phyloP scores from a whole-genome alignment of 441 rosid genomes.

The Corymbia calophylla region DNA sequence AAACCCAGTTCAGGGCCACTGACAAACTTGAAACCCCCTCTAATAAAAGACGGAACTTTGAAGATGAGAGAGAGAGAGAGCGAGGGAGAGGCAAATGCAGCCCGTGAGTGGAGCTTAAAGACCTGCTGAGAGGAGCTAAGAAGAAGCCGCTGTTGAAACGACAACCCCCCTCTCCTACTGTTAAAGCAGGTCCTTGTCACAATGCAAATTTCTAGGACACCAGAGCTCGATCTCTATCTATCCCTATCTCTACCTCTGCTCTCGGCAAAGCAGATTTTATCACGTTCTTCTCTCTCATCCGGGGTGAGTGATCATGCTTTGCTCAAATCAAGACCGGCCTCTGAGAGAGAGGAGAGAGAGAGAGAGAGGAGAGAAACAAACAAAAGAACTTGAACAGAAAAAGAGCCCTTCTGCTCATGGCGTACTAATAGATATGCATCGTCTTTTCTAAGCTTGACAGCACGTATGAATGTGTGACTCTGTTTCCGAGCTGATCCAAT shows the following conservation, averaged over 20 bases:
- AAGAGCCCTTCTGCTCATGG: not conserved
- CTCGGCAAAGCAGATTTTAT: not conserved
- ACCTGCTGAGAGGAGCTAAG: not conserved
- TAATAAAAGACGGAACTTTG: not conserved
- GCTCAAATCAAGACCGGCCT: not conserved
- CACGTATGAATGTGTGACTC: not conserved
- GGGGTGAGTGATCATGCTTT: not conserved
- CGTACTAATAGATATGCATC: not conserved
- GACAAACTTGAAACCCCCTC: conserved; percentile 13
- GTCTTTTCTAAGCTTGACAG: not conserved
- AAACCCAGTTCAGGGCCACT: conserved; percentile 13
- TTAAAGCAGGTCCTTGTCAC: conserved; percentile 29
- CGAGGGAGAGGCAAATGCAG: conserved; percentile 1
- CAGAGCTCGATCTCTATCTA: conserved; percentile 1
- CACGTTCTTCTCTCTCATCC: not conserved
- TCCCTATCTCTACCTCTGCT: conserved; percentile 8
- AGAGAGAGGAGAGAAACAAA: conserved; percentile 6
- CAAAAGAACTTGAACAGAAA: conserved; percentile 6
- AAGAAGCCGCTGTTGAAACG: not conserved
- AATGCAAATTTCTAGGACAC: conserved; percentile 26
- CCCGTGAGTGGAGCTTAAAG: not conserved
- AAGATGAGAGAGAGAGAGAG: not conserved
- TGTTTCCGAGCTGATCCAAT: not conserved
- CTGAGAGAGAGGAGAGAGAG: not conserved
- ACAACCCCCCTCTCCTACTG: not conserved